These are phyloP conservation scores for Salvia hispanica DNA, from an alignment of 257 asterid genomes.

Conservation along the genomic window DNA sequence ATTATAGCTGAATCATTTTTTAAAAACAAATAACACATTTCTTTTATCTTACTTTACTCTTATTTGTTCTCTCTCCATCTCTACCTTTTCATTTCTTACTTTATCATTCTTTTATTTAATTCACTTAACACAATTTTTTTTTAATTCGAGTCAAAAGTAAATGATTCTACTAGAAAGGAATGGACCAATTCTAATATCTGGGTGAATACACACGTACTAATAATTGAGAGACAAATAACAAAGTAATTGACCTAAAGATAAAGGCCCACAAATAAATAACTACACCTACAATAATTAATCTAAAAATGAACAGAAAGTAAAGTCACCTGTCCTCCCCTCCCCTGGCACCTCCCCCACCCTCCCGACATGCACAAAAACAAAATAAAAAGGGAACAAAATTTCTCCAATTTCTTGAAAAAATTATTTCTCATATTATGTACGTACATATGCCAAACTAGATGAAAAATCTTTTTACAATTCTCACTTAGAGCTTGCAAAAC, in stretches of 20 bases:
- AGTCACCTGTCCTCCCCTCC: constrained; percentile 18
- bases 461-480: no score
- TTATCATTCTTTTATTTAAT: no score
- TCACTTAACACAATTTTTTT: no score
- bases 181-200: not conserved
- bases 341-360: not conserved
- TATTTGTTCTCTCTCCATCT: no score
- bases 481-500: no score
- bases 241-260: constrained; percentile 44
- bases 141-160: no score
- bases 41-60: no score
- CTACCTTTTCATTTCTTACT: no score
- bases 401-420: not conserved
- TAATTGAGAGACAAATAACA: constrained; percentile 42
- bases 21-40: no score
- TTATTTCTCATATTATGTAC: not conserved
- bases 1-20: no score
- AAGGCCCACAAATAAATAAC: constrained; percentile 27
- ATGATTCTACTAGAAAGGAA: no score
- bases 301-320: not conserved
- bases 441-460: not conserved
- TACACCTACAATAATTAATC: constrained; percentile 23
- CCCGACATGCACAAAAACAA: not conserved
- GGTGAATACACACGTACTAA: constrained; percentile 33
- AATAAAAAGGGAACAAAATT: not conserved